phyloP scores from a whole-genome alignment of 176 grass and related monocot species.

The Rhynchospora breviuscula region DNA sequence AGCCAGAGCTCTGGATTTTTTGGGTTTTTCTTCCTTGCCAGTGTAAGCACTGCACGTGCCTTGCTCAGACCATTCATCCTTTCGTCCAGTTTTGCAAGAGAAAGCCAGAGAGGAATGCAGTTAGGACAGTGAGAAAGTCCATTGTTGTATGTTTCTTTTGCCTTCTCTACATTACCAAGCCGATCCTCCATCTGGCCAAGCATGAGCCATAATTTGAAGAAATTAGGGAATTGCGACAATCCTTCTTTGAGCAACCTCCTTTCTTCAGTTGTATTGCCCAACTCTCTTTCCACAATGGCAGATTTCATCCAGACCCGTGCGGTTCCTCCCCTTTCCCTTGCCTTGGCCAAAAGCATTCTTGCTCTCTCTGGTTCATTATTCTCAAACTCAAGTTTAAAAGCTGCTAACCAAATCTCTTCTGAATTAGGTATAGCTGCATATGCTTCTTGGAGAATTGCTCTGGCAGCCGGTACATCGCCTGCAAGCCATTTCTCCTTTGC shows the following conservation, averaged over 20 bases:
- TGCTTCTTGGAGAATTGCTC: conserved; percentile 92
- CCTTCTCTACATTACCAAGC: conserved; percentile 43
- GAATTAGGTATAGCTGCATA: conserved; percentile 89
- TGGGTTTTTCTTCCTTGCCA: conserved; percentile 84
- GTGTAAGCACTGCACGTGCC: conserved; percentile 77
- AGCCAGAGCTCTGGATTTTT: conserved; percentile 87
- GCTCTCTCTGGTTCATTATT: conserved; percentile 93
- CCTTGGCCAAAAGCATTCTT: conserved; percentile 85
- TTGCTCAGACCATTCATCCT: conserved; percentile 76
- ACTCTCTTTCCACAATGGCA: conserved; percentile 76
- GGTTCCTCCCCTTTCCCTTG: conserved; percentile 86
- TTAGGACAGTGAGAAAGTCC: conserved; percentile 62
- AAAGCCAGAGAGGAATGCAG: conserved; percentile 79
- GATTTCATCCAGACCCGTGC: conserved; percentile 99
- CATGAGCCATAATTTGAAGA: conserved; percentile 94
- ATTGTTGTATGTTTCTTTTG: conserved; percentile 74
- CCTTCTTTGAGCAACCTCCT: conserved; percentile 83
- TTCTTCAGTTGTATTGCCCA: conserved; percentile 65
- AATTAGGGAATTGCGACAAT: conserved; percentile 70
- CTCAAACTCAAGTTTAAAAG: conserved; percentile 97
- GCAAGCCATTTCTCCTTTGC: conserved; percentile 95
- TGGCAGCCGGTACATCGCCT: conserved; percentile 78
- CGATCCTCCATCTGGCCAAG: conserved; percentile 91
- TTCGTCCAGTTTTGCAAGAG: conserved; percentile 75
- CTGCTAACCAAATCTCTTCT: conserved; percentile 92